phyloP scores from a whole-genome alignment of 768 basidiomycete genomes.

The Tulasnella sp. region DNA sequence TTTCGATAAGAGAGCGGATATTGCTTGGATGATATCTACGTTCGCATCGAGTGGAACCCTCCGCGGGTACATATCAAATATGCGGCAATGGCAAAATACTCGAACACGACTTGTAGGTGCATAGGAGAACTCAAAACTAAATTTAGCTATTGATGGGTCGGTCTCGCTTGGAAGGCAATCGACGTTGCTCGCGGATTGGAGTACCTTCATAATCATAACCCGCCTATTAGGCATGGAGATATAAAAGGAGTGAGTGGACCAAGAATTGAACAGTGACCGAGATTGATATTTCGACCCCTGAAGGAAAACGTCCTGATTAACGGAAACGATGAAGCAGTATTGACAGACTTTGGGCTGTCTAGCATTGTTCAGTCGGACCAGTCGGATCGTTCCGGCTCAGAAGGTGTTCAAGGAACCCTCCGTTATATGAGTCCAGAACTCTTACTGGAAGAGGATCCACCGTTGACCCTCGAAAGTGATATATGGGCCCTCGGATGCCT shows the following conservation, averaged over 20 bases:
- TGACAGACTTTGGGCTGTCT: neutral
- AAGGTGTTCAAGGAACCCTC: neutral
- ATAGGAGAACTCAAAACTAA: neutral
- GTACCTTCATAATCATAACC: slow-evolving; percentile 4
- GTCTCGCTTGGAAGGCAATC: neutral
- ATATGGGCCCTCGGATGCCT: neutral
- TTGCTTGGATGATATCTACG: neutral
- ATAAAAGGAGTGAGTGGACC: neutral
- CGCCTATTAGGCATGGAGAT: neutral
- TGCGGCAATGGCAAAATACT: neutral
- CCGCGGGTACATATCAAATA: neutral
- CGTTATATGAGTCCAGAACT: neutral
- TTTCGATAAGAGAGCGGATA: neutral
- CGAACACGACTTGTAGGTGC: neutral
- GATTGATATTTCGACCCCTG: neutral
- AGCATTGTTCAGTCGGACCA: neutral
- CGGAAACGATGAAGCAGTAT: neutral
- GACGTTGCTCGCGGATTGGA: neutral
- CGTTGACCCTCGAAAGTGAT: neutral
- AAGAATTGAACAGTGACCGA: neutral
- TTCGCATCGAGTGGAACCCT: neutral
- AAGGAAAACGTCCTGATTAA: neutral
- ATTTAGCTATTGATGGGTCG: neutral
- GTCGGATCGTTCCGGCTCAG: neutral
- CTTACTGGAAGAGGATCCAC: neutral